Base-by-base conservation (phyloP, 768 basidiomycete genomes). In the Leccinum disarticulatum region DNA sequence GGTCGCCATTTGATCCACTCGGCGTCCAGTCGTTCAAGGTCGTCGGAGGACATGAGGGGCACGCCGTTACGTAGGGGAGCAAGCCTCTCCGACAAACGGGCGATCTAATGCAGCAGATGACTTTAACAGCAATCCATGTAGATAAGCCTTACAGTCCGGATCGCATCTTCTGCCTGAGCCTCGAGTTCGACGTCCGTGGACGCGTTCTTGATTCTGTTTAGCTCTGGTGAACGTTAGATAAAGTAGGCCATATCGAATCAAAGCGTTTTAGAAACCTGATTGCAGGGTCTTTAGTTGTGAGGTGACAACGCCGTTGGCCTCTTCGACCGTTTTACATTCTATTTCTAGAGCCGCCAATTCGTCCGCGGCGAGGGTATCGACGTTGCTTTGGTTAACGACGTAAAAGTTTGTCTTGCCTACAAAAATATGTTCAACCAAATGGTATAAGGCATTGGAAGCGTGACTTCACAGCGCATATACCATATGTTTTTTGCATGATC, bases 321-420 rank as follows among this genome's bases (percentile, higher is more conserved):
- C 90, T 50, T 85, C 82, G 13, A 84, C 69, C 4, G 72, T 63
- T 57, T 83, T 82, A 58, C 81, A 77, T 64, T 91, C 87, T 1
- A 70, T 70, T 63, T 91, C 85, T 10, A 95, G 80, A 2, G 75
- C 73, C 13, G 82, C 75, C 28, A 93, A 76, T 57, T 86, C 82
- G 51, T 85, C 84, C 0, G 82, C 72, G 6, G 87, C 82, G 56
- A 93, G 79, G 25, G 84, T 79, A 30, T 87, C 83, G 55, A 92
- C 79, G 28, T 84, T 85, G 17, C 81, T 81, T 75, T 96, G 90
- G 62, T 94, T 94, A 36, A 85, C 85, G 13, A 95, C 92, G 67
- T 93, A 97, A 71, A 95, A 89, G 0, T 87, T 87, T 3, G 86
- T 88, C 73, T 97, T 93, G 10, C 90, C 91, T 93, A 10, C 48